Base-by-base conservation (phyloP, 2,329 filamentous ascomycete species). In the Oidium heveae region DNA sequence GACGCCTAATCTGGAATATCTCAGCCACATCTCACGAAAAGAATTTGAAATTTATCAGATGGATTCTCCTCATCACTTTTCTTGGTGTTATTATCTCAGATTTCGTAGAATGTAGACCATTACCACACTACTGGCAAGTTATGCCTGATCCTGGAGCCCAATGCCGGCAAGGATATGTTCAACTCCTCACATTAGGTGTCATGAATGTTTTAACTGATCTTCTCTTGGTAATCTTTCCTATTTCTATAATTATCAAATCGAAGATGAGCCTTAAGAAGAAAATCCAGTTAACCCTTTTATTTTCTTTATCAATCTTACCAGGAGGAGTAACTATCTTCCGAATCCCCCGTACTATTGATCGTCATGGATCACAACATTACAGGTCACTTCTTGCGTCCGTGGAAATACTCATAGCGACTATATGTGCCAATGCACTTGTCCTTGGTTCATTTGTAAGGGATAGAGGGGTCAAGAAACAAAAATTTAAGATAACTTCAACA, bases 401-500 rank as follows among this genome's bases (percentile, higher is more conserved):
- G 18, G 91, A 98, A 64, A 82, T 96, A 8, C 73, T 96, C 0
- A 88, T 89, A 53, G 88, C 91, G 5, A 85, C 88, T 0, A 79
- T 80, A 0, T 83, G 93, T 0, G 85, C 89, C 13, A 98, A 96
- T 65, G 81, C 83, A 2, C 74, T 98, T 20, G 84, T 95, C 0
- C 76, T 98, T 2, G 89, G 89, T 13, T 94, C 88, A 0, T 96
- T 96, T 63, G 79, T 96, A 32, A 78, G 89, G 15, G 89, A 96
- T 65, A 77, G 86, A 54, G 91, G 91, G 28, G 71, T 87, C 43
- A 96, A 96, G 72, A 94, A 93, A 68, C 74, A 75, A 55, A 91
- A 86, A 64, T 95, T 84, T 69, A 81, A 82, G 54, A 74, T 77
- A 57, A 72, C 73, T 16, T 69, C 73, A 13, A 69, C 75, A 4